Conservation (phyloP, 192 early-diverging fungal species). For the Backusella tuberculispora region DNA sequence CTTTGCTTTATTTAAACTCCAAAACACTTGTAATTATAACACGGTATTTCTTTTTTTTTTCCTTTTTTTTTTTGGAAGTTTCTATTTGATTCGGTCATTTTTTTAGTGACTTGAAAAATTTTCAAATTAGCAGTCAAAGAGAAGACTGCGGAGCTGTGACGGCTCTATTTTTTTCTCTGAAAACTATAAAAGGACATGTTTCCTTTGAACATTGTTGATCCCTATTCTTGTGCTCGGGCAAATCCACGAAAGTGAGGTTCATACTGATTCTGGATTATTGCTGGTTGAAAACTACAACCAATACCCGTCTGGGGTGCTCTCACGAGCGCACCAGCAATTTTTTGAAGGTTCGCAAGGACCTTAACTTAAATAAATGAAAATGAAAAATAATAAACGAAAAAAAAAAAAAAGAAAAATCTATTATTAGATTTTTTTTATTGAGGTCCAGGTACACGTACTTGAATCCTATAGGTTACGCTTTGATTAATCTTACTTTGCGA, state of each 20-base stretch:
- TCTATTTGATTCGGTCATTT: neutral
- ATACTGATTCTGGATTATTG: constrained; percentile 48
- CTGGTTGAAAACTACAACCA: constrained; percentile 51
- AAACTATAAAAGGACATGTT: constrained; percentile 24
- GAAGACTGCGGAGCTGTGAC: neutral
- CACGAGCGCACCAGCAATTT: constrained; percentile 36
- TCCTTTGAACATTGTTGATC: constrained; percentile 17
- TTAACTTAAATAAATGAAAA: constrained; percentile 25
- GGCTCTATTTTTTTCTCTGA: neutral
- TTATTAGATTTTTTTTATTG: no score
- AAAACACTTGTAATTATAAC: no score
- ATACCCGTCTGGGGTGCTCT: constrained; percentile 33
- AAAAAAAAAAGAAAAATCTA: neutral
- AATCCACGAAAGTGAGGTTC: constrained; percentile 44
- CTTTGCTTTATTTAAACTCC: no score
- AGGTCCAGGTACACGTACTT: no score
- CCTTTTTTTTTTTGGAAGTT: no score
- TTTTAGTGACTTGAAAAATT: neutral
- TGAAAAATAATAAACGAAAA: constrained; percentile 21
- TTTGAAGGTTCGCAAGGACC: constrained; percentile 30
- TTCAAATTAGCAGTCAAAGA: neutral
- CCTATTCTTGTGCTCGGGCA: constrained; percentile 47
- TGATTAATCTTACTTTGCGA: no score
- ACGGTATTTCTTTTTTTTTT: no score
- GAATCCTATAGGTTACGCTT: no score